These are phyloP conservation scores for Ramaria sp. DNA, from an alignment of 768 basidiomycete species.

Conservation along the genomic window DNA sequence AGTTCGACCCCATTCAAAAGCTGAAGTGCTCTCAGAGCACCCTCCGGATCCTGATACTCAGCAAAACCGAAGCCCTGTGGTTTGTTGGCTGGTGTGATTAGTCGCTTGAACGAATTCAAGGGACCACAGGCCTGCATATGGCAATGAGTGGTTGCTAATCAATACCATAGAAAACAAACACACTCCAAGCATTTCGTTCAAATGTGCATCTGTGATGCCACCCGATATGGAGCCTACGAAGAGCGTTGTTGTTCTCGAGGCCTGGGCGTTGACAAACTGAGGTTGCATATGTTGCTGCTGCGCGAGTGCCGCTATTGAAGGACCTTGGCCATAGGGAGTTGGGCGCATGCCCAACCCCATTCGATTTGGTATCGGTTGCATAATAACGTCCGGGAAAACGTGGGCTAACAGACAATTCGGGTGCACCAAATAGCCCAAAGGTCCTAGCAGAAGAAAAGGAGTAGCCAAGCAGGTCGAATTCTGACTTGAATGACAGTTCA, in stretches of 20 bases:
- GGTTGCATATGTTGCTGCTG: constrained; percentile 61
- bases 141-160: not conserved
- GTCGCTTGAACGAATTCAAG: constrained; percentile 82
- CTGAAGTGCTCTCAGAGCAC: constrained; percentile 66
- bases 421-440: too few relatives aligned
- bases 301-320: constrained; percentile 85
- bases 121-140: constrained; percentile 75
- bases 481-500: too few relatives aligned
- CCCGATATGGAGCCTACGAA: constrained; percentile 96
- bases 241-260: constrained; percentile 54
- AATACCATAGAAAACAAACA: constrained; percentile 20
- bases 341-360: constrained; percentile 84
- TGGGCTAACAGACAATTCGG: not conserved
- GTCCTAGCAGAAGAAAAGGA: too few relatives aligned
- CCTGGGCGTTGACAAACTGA: constrained; percentile 58
- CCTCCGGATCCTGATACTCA: constrained; percentile 88
- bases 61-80: constrained; percentile 97
- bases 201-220: constrained; percentile 74
- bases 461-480: too few relatives aligned
- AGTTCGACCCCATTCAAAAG: constrained; percentile 55
- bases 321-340: constrained; percentile 84
- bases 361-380: constrained; percentile 65
- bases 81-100: constrained; percentile 86
- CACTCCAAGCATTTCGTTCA: constrained; percentile 71
- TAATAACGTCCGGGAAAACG: constrained; percentile 15